These are phyloP conservation scores for Phaeosphaeriaceae sp. DNA, from an alignment of 2,329 filamentous ascomycete genomes.

Conservation along the genomic window DNA sequence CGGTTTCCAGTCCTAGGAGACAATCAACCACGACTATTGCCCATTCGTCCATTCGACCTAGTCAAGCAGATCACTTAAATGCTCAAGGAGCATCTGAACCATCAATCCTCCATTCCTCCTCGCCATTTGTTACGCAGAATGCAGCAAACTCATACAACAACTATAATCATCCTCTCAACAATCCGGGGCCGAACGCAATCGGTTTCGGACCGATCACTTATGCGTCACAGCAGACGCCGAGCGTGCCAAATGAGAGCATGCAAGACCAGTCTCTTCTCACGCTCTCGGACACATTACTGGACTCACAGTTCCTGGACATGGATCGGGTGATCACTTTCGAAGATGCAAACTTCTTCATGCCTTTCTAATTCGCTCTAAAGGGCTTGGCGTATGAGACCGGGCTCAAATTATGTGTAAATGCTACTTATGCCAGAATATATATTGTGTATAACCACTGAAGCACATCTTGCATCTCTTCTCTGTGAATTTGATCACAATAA, in stretches of 20 bases:
- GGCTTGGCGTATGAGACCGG: no score
- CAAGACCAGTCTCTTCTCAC: constrained; percentile 41
- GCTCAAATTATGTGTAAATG: no score
- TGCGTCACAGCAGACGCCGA: not conserved
- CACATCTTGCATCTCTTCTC: no score
- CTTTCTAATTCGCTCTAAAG: constrained; percentile 1
- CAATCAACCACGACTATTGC: not conserved
- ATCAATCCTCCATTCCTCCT: not conserved
- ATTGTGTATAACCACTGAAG: no score
- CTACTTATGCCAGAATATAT: no score
- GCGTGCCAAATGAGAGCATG: constrained; percentile 16
- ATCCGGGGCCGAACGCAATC: not conserved
- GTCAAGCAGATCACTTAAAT: not conserved
- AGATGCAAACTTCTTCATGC: constrained; percentile 42
- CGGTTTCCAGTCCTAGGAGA: constrained; percentile 18
- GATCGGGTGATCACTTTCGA: constrained; percentile 47
- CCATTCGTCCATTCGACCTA: not conserved
- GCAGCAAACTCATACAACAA: constrained; percentile 1
- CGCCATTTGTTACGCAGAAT: not conserved
- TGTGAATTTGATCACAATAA: constrained; percentile 23
- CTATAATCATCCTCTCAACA: constrained; percentile 9
- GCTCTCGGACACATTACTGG: constrained; percentile 42
- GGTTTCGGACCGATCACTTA: constrained; percentile 2
- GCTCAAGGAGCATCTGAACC: not conserved
- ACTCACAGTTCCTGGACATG: constrained; percentile 42